A percentile compares a stretch with the other conserved stretches of the same genome.
Conservation (phyloP, 495 filamentous ascomycete species). For the Aspergillus indologenus region DNA sequence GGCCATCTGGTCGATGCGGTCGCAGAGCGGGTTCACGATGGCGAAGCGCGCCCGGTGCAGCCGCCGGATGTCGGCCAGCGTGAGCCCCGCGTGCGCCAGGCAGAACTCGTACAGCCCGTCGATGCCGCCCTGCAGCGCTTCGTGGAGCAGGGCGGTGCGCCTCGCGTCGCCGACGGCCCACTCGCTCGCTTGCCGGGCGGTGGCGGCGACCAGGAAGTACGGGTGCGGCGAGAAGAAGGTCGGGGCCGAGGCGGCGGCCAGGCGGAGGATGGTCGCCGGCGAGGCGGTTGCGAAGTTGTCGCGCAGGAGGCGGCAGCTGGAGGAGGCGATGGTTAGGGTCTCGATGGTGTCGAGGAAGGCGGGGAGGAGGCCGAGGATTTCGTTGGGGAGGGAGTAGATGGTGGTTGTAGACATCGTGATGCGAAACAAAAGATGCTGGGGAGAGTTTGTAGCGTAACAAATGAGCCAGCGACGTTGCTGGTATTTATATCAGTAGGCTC, state of each 20-base stretch:
- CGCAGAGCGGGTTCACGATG: slow-evolving; percentile 31
- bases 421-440: no score
- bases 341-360: slow-evolving; percentile 34
- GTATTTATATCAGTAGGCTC: no score
- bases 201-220: slow-evolving; percentile 34
- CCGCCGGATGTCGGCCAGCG: slow-evolving; percentile 32
- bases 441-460: no score
- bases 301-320: slow-evolving; percentile 28
- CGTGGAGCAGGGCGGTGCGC: slow-evolving; percentile 23
- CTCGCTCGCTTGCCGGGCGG: slow-evolving; percentile 25
- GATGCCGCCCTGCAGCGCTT: slow-evolving; percentile 23
- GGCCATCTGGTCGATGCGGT: slow-evolving; percentile 32
- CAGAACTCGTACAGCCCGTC: slow-evolving; percentile 33
- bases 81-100: slow-evolving; percentile 28
- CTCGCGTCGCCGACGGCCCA: slow-evolving; percentile 30
- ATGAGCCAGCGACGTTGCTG: no score
- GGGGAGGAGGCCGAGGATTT: slow-evolving; percentile 32
- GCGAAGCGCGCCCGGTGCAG: slow-evolving; percentile 30
- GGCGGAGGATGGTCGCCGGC: slow-evolving; percentile 25
- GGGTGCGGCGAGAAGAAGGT: slow-evolving; percentile 40
- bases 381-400: slow-evolving; percentile 23
- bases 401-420: slow-evolving; percentile 9
- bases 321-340: slow-evolving; percentile 31
- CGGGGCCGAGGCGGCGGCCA: slow-evolving; percentile 27
- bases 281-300: not conserved